These are phyloP conservation scores for Galerina sulciceps DNA, from an alignment of 768 basidiomycete genomes.

Conservation along the genomic window DNA sequence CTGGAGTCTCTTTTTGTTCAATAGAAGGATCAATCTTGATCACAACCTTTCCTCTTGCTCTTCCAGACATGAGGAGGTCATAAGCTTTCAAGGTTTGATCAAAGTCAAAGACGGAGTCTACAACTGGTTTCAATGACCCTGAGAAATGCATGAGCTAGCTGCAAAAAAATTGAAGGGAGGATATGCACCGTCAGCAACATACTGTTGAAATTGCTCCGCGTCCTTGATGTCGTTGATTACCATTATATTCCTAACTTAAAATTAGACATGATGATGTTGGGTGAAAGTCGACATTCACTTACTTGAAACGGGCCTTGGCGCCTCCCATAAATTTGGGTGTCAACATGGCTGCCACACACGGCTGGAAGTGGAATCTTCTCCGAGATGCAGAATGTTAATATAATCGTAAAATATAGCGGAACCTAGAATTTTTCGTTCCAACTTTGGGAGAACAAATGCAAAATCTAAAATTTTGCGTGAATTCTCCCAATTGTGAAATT, in stretches of 20 bases:
- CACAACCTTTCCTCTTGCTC: constrained; percentile 68
- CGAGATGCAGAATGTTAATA: no score
- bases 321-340: constrained; percentile 59
- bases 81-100: constrained; percentile 64
- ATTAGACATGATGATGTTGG: not conserved
- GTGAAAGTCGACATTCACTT: constrained; percentile 19
- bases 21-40: constrained; percentile 44
- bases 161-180: not conserved
- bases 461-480: no score
- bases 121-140: constrained; percentile 54
- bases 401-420: no score
- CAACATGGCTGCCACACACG: constrained; percentile 33
- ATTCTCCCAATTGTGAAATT: no score
- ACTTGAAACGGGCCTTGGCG: constrained; percentile 48
- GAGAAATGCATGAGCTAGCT: not conserved
- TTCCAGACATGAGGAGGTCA: constrained; percentile 54
- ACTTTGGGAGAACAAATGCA: no score
- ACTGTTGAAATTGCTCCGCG: constrained; percentile 32
- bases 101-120: constrained; percentile 64
- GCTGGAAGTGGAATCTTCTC: no score
- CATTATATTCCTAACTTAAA: constrained; percentile 8
- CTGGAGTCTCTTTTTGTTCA: constrained; percentile 1
- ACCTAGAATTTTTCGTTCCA: no score
- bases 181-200: constrained; percentile 46
- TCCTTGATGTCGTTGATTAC: constrained; percentile 32